These are phyloP conservation scores for Syzygium syzygioides DNA, from an alignment of 441 rosid species.

Conservation along the genomic window DNA sequence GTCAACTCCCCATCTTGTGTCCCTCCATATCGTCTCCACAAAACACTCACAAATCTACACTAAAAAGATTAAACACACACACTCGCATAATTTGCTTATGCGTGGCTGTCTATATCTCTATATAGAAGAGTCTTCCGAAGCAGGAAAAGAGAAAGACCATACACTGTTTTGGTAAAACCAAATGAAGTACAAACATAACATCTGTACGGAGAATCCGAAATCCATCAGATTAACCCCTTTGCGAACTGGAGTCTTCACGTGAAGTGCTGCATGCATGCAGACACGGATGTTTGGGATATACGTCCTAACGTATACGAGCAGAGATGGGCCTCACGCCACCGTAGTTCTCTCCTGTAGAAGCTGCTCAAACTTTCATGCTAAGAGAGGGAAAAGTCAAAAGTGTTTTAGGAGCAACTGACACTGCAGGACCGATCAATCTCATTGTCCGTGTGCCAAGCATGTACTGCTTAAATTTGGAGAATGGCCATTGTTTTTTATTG, in stretches of 20 bases:
- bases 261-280: neutral
- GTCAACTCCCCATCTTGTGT: neutral
- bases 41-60: neutral
- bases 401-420: neutral
- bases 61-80: neutral
- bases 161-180: neutral
- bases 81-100: neutral
- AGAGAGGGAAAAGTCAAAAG: neutral
- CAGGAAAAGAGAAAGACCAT: neutral
- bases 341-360: neutral
- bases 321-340: neutral
- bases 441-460: neutral
- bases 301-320: neutral
- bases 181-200: neutral
- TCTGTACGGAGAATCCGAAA: neutral
- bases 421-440: accelerated
- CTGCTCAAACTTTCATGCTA: neutral
- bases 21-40: neutral
- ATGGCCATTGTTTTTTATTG: neutral
- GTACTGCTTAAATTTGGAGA: neutral
- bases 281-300: neutral
- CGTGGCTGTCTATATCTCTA: neutral
- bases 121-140: neutral
- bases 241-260: neutral
- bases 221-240: neutral